phyloP scores from a whole-genome alignment of 139 green algal species.

The Pycnococcus provasolii region DNA sequence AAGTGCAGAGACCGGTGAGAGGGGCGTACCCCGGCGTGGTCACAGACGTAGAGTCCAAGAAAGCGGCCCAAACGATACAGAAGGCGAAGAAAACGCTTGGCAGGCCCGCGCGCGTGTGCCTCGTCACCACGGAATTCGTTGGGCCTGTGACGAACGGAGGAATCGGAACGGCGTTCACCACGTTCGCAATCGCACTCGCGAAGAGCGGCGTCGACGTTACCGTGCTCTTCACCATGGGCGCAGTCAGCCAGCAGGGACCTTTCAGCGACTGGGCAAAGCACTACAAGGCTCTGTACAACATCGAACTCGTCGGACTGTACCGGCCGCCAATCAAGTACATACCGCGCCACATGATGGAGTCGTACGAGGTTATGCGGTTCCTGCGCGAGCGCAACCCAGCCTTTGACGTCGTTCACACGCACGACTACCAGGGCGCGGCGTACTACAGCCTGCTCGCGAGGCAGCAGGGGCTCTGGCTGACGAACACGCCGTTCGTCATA shows the following conservation, averaged over 20 bases:
- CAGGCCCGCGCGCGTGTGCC: conserved; percentile 5
- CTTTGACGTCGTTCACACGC: conserved; percentile 32
- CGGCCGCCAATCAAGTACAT: conserved; percentile 13
- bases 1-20: no score
- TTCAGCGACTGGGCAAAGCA: conserved; percentile 22
- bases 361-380: conserved; percentile 27
- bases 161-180: conserved; percentile 32
- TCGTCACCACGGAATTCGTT: conserved; percentile 26
- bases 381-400: conserved; percentile 10
- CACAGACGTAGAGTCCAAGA: no score
- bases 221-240: conserved; percentile 27
- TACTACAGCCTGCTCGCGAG: conserved; percentile 32
- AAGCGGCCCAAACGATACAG: neutral
- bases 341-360: conserved; percentile 21
- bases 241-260: conserved; percentile 15
- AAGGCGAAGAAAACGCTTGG: neutral
- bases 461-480: conserved; percentile 15
- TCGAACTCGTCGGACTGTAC: conserved; percentile 20
- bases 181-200: conserved; percentile 15
- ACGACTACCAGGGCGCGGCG: conserved; percentile 33
- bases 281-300: conserved; percentile 9
- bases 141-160: conserved; percentile 30
- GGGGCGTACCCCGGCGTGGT: no score
- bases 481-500: conserved; percentile 12
- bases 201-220: conserved; percentile 25